Evolutionary conservation across 202 grass and related monocot genomes (phyloP).

Genomic region (Sporobolus alterniflorus): DNA sequence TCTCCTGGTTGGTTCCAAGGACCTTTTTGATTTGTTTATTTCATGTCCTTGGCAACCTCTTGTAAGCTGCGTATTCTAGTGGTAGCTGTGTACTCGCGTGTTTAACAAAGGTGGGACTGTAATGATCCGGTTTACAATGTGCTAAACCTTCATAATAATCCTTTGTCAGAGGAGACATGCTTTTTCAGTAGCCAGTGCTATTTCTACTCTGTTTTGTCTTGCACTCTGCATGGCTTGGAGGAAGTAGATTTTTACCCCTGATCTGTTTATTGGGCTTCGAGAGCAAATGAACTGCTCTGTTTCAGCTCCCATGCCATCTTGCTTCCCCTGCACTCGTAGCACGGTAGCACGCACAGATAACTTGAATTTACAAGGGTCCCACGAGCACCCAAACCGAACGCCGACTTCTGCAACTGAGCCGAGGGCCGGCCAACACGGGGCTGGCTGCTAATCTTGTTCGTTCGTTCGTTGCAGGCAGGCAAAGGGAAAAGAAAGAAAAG

Average conservation of each 20-base stretch:
- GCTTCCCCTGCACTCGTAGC: neutral
- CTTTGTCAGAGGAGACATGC: neutral
- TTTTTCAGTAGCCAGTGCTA: neutral
- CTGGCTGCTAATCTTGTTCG: neutral
- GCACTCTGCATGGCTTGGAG: neutral
- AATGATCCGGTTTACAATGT: neutral
- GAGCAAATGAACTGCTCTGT: neutral
- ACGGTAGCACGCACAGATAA: neutral
- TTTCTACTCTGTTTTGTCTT: constrained; percentile 11
- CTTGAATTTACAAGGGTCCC: neutral
- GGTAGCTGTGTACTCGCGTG: neutral
- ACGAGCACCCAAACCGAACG: neutral
- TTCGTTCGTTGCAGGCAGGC: constrained; percentile 23
- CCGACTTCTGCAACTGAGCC: neutral
- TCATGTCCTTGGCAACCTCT: constrained; percentile 6
- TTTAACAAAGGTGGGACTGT: constrained; percentile 17
- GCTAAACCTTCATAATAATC: neutral
- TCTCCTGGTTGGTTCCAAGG: neutral
- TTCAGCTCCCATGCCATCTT: constrained; percentile 25
- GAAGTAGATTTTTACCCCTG: no score
- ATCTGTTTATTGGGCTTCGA: neutral
- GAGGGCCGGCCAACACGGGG: no score
- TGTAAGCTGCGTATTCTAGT: constrained; percentile 10
- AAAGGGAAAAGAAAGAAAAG: neutral
- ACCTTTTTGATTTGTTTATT: constrained; percentile 41